phyloP scores from a whole-genome alignment of 805 yeast species.

The Metschnikowia noctiluminum region DNA sequence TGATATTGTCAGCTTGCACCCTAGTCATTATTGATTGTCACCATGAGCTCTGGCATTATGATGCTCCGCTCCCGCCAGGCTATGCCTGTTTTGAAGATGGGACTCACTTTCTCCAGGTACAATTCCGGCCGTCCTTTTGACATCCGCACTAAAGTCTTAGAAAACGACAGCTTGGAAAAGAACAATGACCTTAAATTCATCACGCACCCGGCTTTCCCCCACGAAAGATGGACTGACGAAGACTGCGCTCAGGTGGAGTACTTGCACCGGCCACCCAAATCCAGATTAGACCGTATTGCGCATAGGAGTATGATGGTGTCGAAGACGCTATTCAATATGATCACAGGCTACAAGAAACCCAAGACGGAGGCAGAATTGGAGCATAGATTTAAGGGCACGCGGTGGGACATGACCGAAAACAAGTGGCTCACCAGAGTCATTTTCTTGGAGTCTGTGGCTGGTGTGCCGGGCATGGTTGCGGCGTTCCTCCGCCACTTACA shows the following conservation, averaged over 20 bases:
- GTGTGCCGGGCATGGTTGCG: constrained; percentile 79
- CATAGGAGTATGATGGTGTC: constrained; percentile 41
- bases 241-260: constrained; percentile 38
- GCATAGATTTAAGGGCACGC: constrained; percentile 33
- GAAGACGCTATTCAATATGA: constrained; percentile 53
- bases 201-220: constrained; percentile 40
- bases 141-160: constrained; percentile 15
- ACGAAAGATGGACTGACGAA: constrained; percentile 28
- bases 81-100: neutral
- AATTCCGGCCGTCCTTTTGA: constrained; percentile 6
- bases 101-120: constrained; percentile 1
- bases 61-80: neutral
- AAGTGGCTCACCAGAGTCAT: constrained; percentile 64
- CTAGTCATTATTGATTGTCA: neutral
- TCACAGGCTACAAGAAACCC: constrained; percentile 65
- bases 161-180: constrained; percentile 14
- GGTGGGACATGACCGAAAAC: constrained; percentile 54
- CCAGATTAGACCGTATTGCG: constrained; percentile 52
- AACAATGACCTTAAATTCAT: constrained; percentile 34
- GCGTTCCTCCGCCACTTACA: constrained; percentile 68
- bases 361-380: constrained; percentile 26
- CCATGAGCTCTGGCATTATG: neutral
- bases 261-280: constrained; percentile 51
- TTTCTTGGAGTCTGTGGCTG: constrained; percentile 69
- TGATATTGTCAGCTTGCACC: too few relatives aligned